These are phyloP conservation scores for Avena eriantha DNA, from an alignment of 176 grass and related monocot genomes.

Conservation along the genomic window DNA sequence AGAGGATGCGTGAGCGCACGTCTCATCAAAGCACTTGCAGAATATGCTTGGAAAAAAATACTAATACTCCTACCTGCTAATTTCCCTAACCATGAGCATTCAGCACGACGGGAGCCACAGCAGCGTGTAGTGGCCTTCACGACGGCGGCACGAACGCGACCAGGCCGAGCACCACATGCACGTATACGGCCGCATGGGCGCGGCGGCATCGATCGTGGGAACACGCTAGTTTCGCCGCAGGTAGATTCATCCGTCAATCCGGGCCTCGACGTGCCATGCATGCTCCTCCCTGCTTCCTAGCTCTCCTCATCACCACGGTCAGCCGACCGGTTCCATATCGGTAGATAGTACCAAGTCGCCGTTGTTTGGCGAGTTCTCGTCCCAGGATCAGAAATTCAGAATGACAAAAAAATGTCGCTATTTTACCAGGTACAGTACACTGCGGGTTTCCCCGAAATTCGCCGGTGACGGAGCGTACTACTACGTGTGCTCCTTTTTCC, in stretches of 20 bases:
- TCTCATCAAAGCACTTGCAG: not conserved
- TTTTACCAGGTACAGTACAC: not conserved
- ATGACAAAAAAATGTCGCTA: not conserved
- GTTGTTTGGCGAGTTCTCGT: not conserved
- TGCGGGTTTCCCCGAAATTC: not conserved
- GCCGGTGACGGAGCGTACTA: not conserved
- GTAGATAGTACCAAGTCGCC: not conserved
- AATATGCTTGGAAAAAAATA: not conserved
- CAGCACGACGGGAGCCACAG: not conserved
- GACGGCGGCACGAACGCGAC: not conserved
- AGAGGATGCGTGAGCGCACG: not conserved
- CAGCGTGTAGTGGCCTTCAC: conserved; percentile 19
- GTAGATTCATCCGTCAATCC: not conserved
- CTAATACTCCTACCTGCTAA: too few species aligned
- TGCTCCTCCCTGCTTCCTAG: not conserved
- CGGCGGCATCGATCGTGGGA: not conserved
- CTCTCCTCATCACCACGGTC: not conserved
- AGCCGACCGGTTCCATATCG: not conserved
- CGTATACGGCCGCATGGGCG: not conserved
- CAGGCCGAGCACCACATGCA: not conserved
- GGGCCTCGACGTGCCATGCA: conserved; percentile 14
- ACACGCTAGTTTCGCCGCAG: not conserved
- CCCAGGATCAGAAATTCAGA: too few species aligned
- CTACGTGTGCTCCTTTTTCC: too few species aligned
- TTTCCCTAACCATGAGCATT: not conserved